phyloP scores from a whole-genome alignment of 164 flowering plant species.

The Santalum album region DNA sequence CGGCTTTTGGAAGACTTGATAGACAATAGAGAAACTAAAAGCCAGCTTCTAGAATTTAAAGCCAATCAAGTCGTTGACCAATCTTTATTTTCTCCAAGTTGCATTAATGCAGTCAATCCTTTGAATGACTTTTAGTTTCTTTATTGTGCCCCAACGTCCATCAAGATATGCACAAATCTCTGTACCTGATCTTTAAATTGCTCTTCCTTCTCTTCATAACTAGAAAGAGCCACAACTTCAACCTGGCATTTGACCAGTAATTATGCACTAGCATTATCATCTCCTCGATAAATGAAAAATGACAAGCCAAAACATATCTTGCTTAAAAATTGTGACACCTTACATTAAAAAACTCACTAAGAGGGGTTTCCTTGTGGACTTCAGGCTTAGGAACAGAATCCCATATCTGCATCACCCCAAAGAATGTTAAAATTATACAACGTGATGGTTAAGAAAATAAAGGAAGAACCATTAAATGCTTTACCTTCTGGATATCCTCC shows the following conservation, averaged over 20 bases:
- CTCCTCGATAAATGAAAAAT: background rate
- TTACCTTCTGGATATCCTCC: conserved; percentile 94
- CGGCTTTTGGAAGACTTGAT: no score
- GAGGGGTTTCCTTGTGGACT: conserved; percentile 80
- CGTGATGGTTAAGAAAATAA: no score
- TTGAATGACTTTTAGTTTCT: no score
- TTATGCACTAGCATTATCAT: background rate
- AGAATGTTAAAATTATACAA: no score
- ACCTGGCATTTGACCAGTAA: conserved; percentile 58
- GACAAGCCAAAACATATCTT: background rate
- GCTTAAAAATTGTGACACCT: conserved; percentile 12
- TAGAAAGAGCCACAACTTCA: conserved; percentile 91
- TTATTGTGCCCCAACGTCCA: background rate
- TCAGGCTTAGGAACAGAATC: conserved; percentile 85
- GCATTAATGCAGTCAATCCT: no score
- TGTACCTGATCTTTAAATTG: conserved; percentile 90
- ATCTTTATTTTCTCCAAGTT: no score
- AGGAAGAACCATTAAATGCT: background rate
- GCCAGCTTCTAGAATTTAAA: no score
- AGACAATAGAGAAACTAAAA: no score
- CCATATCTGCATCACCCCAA: conserved; percentile 65
- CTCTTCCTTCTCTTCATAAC: conserved; percentile 97
- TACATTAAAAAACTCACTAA: conserved; percentile 96
- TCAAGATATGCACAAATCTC: no score
- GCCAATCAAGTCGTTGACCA: no score